Evolutionary conservation across 345 rosid genomes (phyloP), one percentile per base, ranked within the genome.

Genomic region (Kandelia obovata): DNA sequence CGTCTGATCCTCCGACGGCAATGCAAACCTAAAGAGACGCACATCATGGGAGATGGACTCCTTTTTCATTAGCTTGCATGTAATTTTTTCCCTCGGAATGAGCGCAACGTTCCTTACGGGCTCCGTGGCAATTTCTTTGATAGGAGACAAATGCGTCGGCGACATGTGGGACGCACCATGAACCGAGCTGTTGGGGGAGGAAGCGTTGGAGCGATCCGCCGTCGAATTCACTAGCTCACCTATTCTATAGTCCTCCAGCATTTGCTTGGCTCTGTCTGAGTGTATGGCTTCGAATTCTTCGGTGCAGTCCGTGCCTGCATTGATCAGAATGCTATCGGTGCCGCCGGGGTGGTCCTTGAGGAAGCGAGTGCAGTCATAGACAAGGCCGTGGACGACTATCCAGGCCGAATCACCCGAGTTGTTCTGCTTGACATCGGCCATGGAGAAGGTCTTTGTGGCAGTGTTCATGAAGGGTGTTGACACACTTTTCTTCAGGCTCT

Each of bases 251-350:
- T 85, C 93, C 68, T 90, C 96, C 0, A 95, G 81, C 78, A 92
- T 75, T 67, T 86, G 84, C 84, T 90, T 89, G 57, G 96, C 99
- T 74, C 90, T 92, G 53, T 86, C 94, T 0, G 99, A 95, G 71
- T 95, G 99, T 64, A 95, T 92, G 0, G 97, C 99, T 4, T 90
- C 96, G 21, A 95, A 95, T 72, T 95, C 99, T 75, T 95, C 99
- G 2, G 96, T 88, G 78, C 97, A 90, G 68, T 95, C 97, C 0
- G 92, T 87, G 1, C 99, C 99, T 0, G 96, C 92, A 43, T 92
- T 92, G 74, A 95, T 90, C 37, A 95, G 73, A 64, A 95, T 95
- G 5, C 97, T 89, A 43, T 90, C 96, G 0, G 88, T 1, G 34
- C 99, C 99, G 0, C 99, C 99, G 0, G 96, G 99, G 23, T 95